phyloP scores from a whole-genome alignment of 371 early-diverging fungal genomes.

The Phascolomyces articulosus region DNA sequence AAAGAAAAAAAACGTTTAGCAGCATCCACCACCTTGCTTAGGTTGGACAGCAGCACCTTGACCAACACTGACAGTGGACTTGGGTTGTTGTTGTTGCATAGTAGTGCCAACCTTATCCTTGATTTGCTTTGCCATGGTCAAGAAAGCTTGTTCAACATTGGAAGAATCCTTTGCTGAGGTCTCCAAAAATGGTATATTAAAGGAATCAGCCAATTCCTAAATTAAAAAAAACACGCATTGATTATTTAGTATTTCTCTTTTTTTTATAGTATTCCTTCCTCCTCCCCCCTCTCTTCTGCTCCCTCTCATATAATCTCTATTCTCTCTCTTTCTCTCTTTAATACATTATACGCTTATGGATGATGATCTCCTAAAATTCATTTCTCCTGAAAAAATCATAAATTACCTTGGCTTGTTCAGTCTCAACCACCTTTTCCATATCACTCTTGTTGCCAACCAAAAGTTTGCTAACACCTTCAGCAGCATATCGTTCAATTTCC shows the following conservation, averaged over 20 bases:
- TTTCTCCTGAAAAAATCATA: too few species aligned
- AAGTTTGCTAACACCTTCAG: constrained; percentile 86
- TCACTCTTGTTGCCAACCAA: constrained; percentile 99
- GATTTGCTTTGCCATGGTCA: constrained; percentile 92
- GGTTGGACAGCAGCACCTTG: constrained; percentile 56
- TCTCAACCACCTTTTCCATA: constrained; percentile 85
- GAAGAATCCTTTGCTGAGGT: constrained; percentile 94
- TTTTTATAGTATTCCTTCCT: too few species aligned
- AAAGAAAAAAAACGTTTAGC: constrained; percentile 31
- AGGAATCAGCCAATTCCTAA: constrained; percentile 84
- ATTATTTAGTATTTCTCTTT: not conserved
- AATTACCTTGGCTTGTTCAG: constrained; percentile 67
- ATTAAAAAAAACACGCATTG: not conserved
- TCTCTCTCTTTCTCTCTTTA: not conserved
- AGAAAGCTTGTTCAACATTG: constrained; percentile 95
- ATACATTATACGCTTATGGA: too few species aligned
- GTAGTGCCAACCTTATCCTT: constrained; percentile 66
- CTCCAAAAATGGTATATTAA: constrained; percentile 90
- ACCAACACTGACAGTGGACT: constrained; percentile 53
- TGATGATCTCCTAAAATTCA: too few species aligned
- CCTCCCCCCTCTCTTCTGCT: too few species aligned
- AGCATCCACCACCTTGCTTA: constrained; percentile 55
- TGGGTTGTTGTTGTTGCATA: constrained; percentile 40
- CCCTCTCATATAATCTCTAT: too few species aligned
- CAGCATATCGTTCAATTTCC: constrained; percentile 79